Evolutionary conservation across 2,329 filamentous ascomycete species (phyloP).

Genomic region (Paraphaeosphaeria minitans): DNA sequence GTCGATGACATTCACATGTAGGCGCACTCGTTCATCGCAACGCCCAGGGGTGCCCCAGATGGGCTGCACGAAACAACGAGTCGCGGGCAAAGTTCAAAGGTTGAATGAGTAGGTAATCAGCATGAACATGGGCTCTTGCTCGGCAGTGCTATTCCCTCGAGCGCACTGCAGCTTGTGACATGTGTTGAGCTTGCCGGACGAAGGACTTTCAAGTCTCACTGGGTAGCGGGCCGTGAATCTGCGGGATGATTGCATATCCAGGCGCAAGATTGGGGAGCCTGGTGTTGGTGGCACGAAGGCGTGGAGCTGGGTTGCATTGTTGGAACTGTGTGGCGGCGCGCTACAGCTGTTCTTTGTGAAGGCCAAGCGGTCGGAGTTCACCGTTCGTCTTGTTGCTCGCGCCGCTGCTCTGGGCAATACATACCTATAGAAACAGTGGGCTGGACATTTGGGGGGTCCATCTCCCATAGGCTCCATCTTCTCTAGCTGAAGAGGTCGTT

Average conservation of each 20-base stretch:
- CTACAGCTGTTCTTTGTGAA: not conserved
- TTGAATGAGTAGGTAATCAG: not conserved
- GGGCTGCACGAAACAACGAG: slow-evolving; percentile 2
- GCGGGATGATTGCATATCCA: not conserved
- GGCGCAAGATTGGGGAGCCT: slow-evolving; percentile 1
- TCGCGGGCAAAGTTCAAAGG: not conserved
- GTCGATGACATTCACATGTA: not conserved
- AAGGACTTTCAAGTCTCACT: not conserved
- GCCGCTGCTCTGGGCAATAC: not conserved
- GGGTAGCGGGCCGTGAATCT: not conserved
- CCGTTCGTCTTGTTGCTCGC: not conserved
- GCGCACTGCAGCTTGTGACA: not conserved
- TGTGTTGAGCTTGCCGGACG: slow-evolving; percentile 2
- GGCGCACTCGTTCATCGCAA: not conserved
- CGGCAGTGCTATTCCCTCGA: not conserved
- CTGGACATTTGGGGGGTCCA: not conserved
- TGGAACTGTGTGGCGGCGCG: not conserved
- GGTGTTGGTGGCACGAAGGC: not conserved
- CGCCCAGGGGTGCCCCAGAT: not conserved
- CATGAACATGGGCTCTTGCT: not conserved
- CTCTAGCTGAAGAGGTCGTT: no score
- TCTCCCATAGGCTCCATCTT: no score
- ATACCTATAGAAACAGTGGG: not conserved
- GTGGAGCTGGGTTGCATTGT: not conserved
- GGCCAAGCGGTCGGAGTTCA: not conserved